Evolutionary conservation across 2,329 filamentous ascomycete species (phyloP).

Genomic region (Ascocoryne sarcoides): DNA sequence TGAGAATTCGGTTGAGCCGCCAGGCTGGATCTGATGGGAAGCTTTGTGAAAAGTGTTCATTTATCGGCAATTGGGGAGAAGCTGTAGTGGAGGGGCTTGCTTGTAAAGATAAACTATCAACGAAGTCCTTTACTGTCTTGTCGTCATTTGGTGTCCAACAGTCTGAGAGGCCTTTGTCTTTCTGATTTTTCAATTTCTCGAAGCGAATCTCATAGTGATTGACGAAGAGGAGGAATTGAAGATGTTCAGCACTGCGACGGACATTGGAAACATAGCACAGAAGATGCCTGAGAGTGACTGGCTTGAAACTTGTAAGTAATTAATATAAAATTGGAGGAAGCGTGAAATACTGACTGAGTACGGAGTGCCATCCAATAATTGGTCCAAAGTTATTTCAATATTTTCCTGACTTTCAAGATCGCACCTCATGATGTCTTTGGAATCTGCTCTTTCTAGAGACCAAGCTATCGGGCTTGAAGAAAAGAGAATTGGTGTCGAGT

Average conservation of each 20-base stretch:
- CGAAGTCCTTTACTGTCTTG: no score
- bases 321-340: not conserved
- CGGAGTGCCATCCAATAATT: not conserved
- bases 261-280: not conserved
- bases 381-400: not conserved
- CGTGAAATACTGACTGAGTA: not conserved
- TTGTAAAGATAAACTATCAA: no score
- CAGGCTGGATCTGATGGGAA: no score
- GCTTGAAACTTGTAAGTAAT: not conserved
- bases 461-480: no score
- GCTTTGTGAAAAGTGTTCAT: no score
- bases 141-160: not conserved
- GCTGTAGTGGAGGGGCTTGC: no score
- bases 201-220: not conserved
- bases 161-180: not conserved
- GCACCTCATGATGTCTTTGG: no score
- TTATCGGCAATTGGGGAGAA: no score
- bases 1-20: no score
- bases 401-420: no score
- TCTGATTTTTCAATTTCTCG: not conserved
- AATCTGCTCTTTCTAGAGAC: no score
- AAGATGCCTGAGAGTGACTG: not conserved
- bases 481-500: no score
- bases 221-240: constrained; percentile 1
- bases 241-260: not conserved